Base-by-base conservation (phyloP, 2,329 filamentous ascomycete species). In the Ramichloridium luteum region DNA sequence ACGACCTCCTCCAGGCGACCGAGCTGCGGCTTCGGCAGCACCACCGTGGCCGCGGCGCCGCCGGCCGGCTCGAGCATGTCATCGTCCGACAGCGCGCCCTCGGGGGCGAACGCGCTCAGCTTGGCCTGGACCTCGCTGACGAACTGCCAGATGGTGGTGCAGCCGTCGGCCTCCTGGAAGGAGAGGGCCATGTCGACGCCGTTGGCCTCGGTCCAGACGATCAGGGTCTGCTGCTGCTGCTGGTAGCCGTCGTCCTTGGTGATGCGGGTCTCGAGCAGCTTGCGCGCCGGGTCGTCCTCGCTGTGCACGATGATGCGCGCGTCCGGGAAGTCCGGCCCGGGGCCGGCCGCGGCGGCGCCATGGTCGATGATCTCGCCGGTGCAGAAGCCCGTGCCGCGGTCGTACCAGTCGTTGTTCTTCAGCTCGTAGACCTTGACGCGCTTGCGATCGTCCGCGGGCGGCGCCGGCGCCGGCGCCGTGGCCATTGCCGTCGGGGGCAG, bases 351-450 rank as follows among this genome's bases (percentile, higher is more conserved):
- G 57, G 76, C 70, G 20, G 8, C 20, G n/a, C 8, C 8, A 8
- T n/a, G 8, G 8, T n/a, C 20, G 42, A 77, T 62, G 43, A 80
- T 72, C 43, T 76, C 70, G 28, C 86, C 85, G 38, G 75, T 82
- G 58, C 90, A 96, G 59, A 94, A 94, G 41, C 90, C 90, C 28
- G 90, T 98, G 43, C 90, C 90, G 52, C 88, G 73, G 62, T 98
- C 90, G 57, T 88, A 94, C 90, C 90, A 98, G 74, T 96, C 90
- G 70, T 93, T 93, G 63, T 93, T 85, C 59, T 83, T 84, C 51
- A 98, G 72, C 67, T 96, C 90, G 61, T 98, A 98, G 56, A 98
- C 90, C 69, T 98, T 98, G 61, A 96, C 90, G 69, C 90, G 64
- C 54, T 65, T 67, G 52, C 61, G 61, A 50, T 67, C 63, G 48